Evolutionary conservation across 176 grass and related monocot species (phyloP).

Genomic region (Ampelocalamus luodianensis): DNA sequence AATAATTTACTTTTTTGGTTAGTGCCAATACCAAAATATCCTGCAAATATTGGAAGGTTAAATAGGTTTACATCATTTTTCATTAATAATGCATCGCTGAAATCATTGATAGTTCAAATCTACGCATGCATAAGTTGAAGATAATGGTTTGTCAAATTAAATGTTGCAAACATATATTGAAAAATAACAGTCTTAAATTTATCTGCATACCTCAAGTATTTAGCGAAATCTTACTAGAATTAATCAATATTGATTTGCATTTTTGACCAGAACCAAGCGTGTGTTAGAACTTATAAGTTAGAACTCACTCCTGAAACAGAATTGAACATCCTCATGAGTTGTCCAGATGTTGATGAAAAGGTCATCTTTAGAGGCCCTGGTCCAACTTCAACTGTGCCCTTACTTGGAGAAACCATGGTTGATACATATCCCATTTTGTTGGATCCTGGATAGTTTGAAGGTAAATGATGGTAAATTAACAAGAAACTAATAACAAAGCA

Average conservation of each 20-base stretch:
- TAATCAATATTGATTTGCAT: neutral
- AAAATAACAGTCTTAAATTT: neutral
- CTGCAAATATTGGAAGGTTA: neutral
- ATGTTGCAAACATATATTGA: neutral
- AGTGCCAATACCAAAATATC: neutral
- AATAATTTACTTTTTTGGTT: neutral
- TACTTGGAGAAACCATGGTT: constrained; percentile 46
- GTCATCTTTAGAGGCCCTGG: constrained; percentile 83
- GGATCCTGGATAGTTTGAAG: constrained; percentile 37
- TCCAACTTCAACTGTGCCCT: constrained; percentile 73
- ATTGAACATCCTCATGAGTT: constrained; percentile 70
- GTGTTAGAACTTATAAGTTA: neutral
- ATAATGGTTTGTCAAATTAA: neutral
- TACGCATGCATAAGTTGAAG: neutral
- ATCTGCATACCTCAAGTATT: neutral
- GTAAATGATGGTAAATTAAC: neutral
- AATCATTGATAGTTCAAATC: constrained; percentile 2
- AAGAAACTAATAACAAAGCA: neutral
- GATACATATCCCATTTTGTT: constrained; percentile 40
- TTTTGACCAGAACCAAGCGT: neutral
- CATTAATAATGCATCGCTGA: neutral
- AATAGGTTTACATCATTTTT: neutral
- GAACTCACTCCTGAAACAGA: constrained; percentile 70
- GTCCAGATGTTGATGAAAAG: constrained; percentile 73
- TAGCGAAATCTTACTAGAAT: neutral